Percentiles rank a stretch among this genome's conserved stretches.
Evolutionary conservation across 2,329 filamentous ascomycete genomes (phyloP).

Genomic region (Aspergillus felis): DNA sequence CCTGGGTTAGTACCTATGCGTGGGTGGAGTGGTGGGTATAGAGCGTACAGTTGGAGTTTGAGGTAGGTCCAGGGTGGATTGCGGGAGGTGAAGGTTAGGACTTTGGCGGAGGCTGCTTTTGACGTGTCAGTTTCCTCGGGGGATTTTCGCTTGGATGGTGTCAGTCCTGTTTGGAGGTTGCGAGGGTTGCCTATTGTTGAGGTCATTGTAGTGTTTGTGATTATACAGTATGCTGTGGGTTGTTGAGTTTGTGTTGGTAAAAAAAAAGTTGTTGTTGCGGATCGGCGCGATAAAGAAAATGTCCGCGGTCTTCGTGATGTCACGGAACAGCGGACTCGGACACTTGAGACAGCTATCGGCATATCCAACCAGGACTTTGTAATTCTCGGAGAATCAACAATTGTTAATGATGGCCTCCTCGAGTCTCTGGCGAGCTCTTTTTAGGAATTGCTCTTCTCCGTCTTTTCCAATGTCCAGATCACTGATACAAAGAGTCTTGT

Average conservation of each 20-base stretch:
- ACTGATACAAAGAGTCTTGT: constrained; percentile 54
- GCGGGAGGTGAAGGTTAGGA: constrained; percentile 36
- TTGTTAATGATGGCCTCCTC: constrained; percentile 15
- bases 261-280: not conserved
- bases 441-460: constrained; percentile 29
- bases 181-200: not conserved
- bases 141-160: constrained; percentile 25
- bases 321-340: constrained; percentile 2
- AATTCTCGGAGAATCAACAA: not conserved
- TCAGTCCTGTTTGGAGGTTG: not conserved
- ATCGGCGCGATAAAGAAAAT: constrained; percentile 8
- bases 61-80: constrained; percentile 44
- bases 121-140: constrained; percentile 3
- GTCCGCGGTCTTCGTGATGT: constrained; percentile 17
- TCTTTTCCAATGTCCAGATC: constrained; percentile 26
- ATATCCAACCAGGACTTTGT: not conserved
- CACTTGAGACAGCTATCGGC: not conserved
- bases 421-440: constrained; percentile 14
- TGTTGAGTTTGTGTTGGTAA: not conserved
- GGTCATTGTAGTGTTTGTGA: not conserved
- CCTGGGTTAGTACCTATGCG: not conserved
- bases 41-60: constrained; percentile 39
- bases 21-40: not conserved
- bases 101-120: constrained; percentile 8
- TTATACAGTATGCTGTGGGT: not conserved